Base-by-base conservation (phyloP, 257 asterid species). In the Verbena officinalis region DNA sequence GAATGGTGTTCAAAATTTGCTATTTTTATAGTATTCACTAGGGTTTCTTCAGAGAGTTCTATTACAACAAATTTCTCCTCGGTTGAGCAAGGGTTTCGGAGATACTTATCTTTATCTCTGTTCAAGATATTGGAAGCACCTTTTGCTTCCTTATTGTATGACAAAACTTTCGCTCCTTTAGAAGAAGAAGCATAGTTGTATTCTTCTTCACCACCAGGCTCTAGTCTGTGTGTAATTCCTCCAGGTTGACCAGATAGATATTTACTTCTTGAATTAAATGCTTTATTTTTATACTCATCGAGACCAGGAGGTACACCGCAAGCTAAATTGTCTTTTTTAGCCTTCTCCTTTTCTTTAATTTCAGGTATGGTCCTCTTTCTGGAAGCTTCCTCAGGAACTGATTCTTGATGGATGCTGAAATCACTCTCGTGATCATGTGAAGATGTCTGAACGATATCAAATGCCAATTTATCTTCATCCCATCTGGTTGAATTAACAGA, bases 1-100 rank as follows among this genome's bases (percentile, higher is more conserved):
- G 99, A 90, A 82, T 90, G 91, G 48, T 86, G 99, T 73, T 94
- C 99, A 33, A 93, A 93, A 71, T 90, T 93, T 56, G 88, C 98
- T 43, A 87, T 78, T 78, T 81, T 80, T 5, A 93, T 74, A 24
- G 95, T 76, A 59, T 84, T 93, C 16, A 90, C 96, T 65, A 88
- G 59, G 48, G 96, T 90, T 73, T 94, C 99, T 80, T 94, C 97
- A 9, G 99, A 94, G 63, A 94, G 97, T 79, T 94, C 96, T 10
- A 94, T 72, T 1, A 86, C 84, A 14, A 90, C 99, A 73, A 80
- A 94, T 73, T 90, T 94, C 45, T 81, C 96, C 60, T 90, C 96
- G 0, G 86, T 84, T 31, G 97, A 84, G 77, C 99, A 94, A 50
- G 99, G 99, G 56, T 94, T 94, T 44, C 99, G 80, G 45, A 94